These are phyloP conservation scores for Thielaviopsis euricoi DNA, from an alignment of 2,329 filamentous ascomycete genomes.

Conservation along the genomic window DNA sequence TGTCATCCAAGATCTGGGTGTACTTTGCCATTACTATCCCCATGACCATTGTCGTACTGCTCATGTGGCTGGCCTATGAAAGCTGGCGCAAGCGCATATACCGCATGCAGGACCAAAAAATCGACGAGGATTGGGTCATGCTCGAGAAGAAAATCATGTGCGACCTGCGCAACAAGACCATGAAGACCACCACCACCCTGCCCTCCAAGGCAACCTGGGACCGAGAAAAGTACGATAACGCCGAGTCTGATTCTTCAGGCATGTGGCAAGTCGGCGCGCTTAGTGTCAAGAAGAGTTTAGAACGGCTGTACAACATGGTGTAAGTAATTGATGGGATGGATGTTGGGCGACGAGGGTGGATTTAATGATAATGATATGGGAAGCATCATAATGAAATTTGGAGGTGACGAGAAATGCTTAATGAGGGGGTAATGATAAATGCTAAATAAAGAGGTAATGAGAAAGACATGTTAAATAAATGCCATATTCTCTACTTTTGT, in stretches of 20 bases:
- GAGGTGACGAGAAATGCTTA: too few species aligned
- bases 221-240: slow-evolving; percentile 21
- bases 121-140: slow-evolving; percentile 36
- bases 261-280: background rate
- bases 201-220: slow-evolving; percentile 40
- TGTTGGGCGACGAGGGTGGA: background rate
- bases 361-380: background rate
- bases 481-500: background rate
- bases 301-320: background rate
- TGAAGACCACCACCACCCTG: slow-evolving; percentile 31
- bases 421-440: too few species aligned
- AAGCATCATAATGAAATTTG: too few species aligned
- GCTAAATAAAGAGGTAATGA: too few species aligned
- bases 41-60: slow-evolving; percentile 37
- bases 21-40: slow-evolving; percentile 47
- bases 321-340: background rate
- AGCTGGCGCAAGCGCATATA: slow-evolving; percentile 32
- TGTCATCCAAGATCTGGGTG: slow-evolving; percentile 40
- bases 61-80: slow-evolving; percentile 38
- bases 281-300: background rate
- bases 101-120: slow-evolving; percentile 31
- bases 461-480: too few species aligned
- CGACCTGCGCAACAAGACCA: slow-evolving; percentile 37
- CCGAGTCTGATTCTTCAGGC: background rate
- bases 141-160: slow-evolving; percentile 43